A percentile compares a stretch with the other conserved stretches of the same genome.
phyloP scores from a whole-genome alignment of 306 rosid genomes.

The Acacia melanoxylon region DNA sequence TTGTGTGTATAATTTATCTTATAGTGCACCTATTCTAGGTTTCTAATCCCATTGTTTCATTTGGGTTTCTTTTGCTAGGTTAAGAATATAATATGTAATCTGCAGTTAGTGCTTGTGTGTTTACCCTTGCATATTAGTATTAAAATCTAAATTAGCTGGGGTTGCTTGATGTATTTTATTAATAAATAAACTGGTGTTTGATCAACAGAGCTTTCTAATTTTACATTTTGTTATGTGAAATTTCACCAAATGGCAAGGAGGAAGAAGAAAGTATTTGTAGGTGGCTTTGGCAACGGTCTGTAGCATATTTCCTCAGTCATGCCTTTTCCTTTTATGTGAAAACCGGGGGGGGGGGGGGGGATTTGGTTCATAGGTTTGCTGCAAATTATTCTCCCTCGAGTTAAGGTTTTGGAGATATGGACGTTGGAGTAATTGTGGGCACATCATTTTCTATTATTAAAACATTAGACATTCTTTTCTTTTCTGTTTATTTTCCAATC shows the following conservation, averaged over 20 bases:
- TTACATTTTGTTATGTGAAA: conserved; percentile 14
- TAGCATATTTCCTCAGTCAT: background rate
- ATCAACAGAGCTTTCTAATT: background rate
- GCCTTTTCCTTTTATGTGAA: background rate
- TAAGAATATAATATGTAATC: conserved; percentile 50
- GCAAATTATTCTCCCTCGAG: background rate
- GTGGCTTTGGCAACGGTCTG: background rate
- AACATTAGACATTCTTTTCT: background rate
- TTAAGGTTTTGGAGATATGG: background rate
- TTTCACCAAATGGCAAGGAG: background rate
- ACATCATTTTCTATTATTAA: background rate
- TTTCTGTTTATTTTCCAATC: background rate
- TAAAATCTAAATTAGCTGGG: conserved; percentile 28
- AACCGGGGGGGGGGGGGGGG: background rate
- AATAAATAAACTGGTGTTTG: conserved; percentile 15
- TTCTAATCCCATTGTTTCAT: conserved; percentile 50
- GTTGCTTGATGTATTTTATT: conserved; percentile 29
- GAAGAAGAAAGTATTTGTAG: background rate
- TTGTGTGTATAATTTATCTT: conserved; percentile 50
- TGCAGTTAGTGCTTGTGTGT: conserved; percentile 47
- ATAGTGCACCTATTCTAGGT: conserved; percentile 47
- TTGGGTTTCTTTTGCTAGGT: conserved; percentile 45
- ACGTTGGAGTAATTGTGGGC: background rate
- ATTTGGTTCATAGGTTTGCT: background rate
- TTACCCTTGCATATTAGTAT: conserved; percentile 35